Conservation (phyloP, 2,329 filamentous ascomycete genomes). For the Fusarium nematophilum region DNA sequence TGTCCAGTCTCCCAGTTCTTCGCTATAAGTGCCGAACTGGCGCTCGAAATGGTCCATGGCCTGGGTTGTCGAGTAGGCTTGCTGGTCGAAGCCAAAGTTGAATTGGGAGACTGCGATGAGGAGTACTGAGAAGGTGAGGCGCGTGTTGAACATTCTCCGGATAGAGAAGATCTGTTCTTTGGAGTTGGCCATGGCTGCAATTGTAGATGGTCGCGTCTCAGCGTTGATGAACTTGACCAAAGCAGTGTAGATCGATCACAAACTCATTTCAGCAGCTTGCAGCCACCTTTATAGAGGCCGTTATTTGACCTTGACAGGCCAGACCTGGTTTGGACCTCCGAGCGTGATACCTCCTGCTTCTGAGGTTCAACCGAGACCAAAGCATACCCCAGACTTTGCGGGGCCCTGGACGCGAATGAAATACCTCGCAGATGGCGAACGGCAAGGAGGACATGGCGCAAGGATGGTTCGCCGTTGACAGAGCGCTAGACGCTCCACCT, state of each 20-base stretch:
- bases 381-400: background rate
- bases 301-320: background rate
- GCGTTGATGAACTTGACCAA: background rate
- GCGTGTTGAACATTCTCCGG: conserved; percentile 21
- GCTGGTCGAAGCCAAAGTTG: conserved; percentile 52
- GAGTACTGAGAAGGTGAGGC: conserved; percentile 12
- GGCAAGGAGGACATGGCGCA: background rate
- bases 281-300: background rate
- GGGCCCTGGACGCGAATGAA: background rate
- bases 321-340: background rate
- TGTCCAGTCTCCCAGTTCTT: background rate
- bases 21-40: conserved; percentile 41
- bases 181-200: background rate
- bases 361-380: background rate
- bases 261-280: no score
- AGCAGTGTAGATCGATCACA: no score
- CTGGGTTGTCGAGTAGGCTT: conserved; percentile 48
- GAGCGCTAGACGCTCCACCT: background rate
- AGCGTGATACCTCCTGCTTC: background rate
- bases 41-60: conserved; percentile 47
- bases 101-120: conserved; percentile 48
- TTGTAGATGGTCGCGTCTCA: background rate
- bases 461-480: background rate
- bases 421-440: background rate
- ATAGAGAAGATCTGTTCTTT: background rate